Evolutionary conservation across 148 eudicot genomes (phyloP), one percentile per base, ranked within the genome.

Genomic region (Rhododendron ovatum): DNA sequence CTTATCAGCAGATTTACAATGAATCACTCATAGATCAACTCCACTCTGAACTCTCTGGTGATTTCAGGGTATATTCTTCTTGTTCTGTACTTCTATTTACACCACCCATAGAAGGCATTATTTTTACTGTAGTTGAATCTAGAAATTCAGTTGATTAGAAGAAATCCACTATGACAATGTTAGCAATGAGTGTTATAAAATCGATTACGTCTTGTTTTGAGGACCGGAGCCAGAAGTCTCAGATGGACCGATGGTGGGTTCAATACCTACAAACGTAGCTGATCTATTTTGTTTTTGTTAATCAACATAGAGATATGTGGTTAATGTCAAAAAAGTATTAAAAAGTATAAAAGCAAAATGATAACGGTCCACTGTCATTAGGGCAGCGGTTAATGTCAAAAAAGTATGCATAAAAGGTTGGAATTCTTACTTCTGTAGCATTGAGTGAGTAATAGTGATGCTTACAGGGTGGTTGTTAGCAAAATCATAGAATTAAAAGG

Each of bases 41-140:
- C 45, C 37, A 75, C 9, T 89, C 96, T 90, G 94, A 95, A 77
- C 90, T 94, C 51, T 95, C 94, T 67, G 98, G 98, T 87, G 92
- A 94, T 83, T 94, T 94, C 41, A 63, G 85, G 92, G 95, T 93
- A 89, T 33, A 47, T 83, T 0, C 14, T 85, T 57, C 18, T 61
- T 47, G 39, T 47, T 78, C 1, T 65, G 7, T 35, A 5, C 26
- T 75, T 30, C n/a, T 78, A 15, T 51, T 82, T 81, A 0, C 18
- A n/a, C 3, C 13, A 33, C 81, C 79, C 35, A 37, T 18, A 82
- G 6, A 1, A 22, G 48, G 51, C 18, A 9, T 24, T 37, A 39
- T 61, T 57, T 41, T 82, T 61, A 10, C 59, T n/a, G 22, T 65
- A 28, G 15, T 80, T 48, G 82, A 80, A 50, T 50, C 59, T 13